Conservation (phyloP, 176 grass and related monocot genomes). For the Oryza glumipatula region DNA sequence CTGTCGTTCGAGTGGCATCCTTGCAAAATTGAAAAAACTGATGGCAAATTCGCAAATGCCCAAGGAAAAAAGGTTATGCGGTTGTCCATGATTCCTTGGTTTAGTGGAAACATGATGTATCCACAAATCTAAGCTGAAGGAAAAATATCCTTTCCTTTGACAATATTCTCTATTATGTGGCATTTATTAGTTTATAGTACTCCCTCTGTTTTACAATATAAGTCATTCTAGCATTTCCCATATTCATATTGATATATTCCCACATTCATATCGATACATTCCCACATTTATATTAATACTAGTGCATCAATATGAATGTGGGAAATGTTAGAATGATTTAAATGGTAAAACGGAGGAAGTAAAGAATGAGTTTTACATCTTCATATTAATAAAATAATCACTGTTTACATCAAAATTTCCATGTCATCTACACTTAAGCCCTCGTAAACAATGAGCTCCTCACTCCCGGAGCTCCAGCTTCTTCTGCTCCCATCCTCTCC, state of each 20-base stretch:
- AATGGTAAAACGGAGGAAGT: background rate
- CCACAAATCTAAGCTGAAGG: background rate
- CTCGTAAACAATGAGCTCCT: conserved; percentile 36
- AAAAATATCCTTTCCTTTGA: background rate
- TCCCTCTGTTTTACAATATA: no score
- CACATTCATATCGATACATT: no score
- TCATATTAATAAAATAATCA: background rate
- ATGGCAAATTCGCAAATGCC: no score
- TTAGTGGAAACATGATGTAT: background rate
- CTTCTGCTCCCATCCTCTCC: background rate
- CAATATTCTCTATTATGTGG: background rate
- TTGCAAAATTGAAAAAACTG: no score
- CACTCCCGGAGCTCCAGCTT: conserved; percentile 2
- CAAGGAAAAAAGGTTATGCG: no score
- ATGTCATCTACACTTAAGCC: conserved; percentile 59
- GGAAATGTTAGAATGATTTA: no score
- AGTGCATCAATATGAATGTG: no score
- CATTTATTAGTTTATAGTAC: background rate
- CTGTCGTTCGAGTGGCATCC: no score
- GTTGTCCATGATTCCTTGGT: no score
- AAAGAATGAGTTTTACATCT: background rate
- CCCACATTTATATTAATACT: no score
- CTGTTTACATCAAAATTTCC: conserved; percentile 55
- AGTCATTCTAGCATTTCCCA: no score
- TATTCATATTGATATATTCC: no score